Evolutionary conservation across 371 early-diverging fungal genomes (phyloP), one percentile per base, ranked within the genome.

Genomic region (Mucor plumbeus): DNA sequence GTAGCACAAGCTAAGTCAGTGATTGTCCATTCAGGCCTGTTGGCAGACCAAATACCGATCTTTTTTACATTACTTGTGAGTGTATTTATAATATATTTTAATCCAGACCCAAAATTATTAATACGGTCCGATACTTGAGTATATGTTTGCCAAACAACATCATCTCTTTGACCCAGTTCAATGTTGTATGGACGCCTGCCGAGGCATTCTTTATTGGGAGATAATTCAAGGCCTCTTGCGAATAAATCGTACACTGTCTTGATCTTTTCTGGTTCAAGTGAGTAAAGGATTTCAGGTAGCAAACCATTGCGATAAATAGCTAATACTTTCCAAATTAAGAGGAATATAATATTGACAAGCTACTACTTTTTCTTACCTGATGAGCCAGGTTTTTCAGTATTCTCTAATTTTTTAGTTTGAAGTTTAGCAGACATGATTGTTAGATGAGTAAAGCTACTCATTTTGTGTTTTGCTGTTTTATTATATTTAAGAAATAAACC

Each of bases 21-120:
- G 33, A 96, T 85, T 19, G 90, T 78, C 99, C 99, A 99, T 72
- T 99, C 99, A 21, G 91, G 79, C 43, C 99, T 82, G 77, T 99
- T 99, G 69, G 91, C 82, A 36, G 89, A 75, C 84, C 88, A 91
- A 47, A 93, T 77, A 44, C 92, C 92, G 21, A 91, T 69, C 43
- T 72, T 71, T 41, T 72, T 75, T 41, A 64, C 69, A 48, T 76
- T 73, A 5, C 71, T 66, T 54, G 78, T 54, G 11, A 65, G 54
- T 33, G 77, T 80, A 57, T 75, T 76, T 65, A 65, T 83, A 77
- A 85, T 66, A 38, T 83, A 78, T 57, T 81, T 43, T 19, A 90
- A 63, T 21, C 90, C 88, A 31, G 86, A 84, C 76, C 85, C 94
- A 67, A 89, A 88, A 78, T 92, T 89, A 61, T 85, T 81, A 19